Evolutionary conservation across 2,329 filamentous ascomycete genomes (phyloP), one percentile per base, ranked within the genome.

Genomic region (Knoxdaviesia proteae): DNA sequence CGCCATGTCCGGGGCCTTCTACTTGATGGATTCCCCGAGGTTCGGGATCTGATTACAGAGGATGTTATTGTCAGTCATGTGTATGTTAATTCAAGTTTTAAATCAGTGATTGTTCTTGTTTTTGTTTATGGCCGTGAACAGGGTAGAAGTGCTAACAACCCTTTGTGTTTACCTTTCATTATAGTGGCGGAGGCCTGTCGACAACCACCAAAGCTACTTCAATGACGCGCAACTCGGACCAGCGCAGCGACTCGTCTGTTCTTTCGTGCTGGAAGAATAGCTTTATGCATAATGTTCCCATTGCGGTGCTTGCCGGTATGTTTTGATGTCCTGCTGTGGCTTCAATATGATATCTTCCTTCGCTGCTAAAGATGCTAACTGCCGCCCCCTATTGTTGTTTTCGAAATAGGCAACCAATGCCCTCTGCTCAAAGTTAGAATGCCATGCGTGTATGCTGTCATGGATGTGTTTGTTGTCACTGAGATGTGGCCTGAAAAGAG

Each of bases 391-490:
- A 35, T 11, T 32, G 7, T 8, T 30, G 7, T 10, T 29, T 10
- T n/a, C 32, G 56, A 58, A 36, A 46, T 52, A 66, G 75, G 78
- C 1, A 54, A 65, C 10, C 54, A 65, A 42, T 71, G 75, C 47
- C 52, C 54, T 4, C 53, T 63, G 29, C 61, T 68, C 11, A 61
- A 63, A 0, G 64, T 63, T 1, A 58, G 62, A 31, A 59, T 77
- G 6, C 68, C 69, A 0, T 63, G 77, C 45, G 59, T 65, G 1
- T 84, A 76, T 50, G 74, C 69, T 44, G 72, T 84, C 0, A 61
- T 86, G 37, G 77, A 65, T n/a, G 75, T 67, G 54, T 86, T 82
- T 53, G 71, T 75, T 40, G 61, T 81, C 8, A 80, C 77, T 0
- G 61, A 78, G 40, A 61, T 84, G 0, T 87, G 80, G 80, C 62